Evolutionary conservation across 805 yeast genomes (phyloP), one percentile per base, ranked within the genome.

Genomic region (Henningerozyma blattae): DNA sequence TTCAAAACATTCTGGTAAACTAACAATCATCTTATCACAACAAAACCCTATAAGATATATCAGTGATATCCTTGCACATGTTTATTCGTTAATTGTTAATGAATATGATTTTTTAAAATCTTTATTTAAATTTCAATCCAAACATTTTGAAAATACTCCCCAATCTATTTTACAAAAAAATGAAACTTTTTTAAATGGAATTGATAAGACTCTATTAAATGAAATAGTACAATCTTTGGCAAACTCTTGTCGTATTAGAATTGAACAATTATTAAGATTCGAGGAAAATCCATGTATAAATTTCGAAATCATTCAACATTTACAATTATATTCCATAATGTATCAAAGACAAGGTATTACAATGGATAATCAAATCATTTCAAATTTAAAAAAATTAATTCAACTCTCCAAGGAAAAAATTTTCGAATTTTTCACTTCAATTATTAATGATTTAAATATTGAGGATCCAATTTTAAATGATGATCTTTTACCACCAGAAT

Each of bases 11-110:
- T 58, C 59, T 35, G n/a, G n/a, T n/a, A n/a, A n/a, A n/a, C n/a
- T n/a, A n/a, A 81, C 86, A 1, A 63, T 84, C 16, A 67, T 73
- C 20, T 58, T 78, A 29, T 70, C 78, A 7, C 77, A 82, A 0
- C 80, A 80, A 52, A 95, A 89, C 51, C 82, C 95, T 1, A 64
- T 76, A 18, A 65, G 95, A 35, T 87, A 77, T 42, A 64, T 84
- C 14, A 94, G 96, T 18, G 95, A 86, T 51, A 67, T 91, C 22
- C 60, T 91, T 26, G 97, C 97, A 0, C 82, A 81, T 62, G 68
- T 86, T 2, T 96, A 91, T 51, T 72, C 87, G 2, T 68, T 83
- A 4, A 76, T 86, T 20, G 94, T 86, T 4, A 83, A 84, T 56
- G 98, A 91, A 54, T 68, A 75, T 27, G 98, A 91, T 49, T 65